Conservation (phyloP, 768 basidiomycete species). For the Hericium alpestre region DNA sequence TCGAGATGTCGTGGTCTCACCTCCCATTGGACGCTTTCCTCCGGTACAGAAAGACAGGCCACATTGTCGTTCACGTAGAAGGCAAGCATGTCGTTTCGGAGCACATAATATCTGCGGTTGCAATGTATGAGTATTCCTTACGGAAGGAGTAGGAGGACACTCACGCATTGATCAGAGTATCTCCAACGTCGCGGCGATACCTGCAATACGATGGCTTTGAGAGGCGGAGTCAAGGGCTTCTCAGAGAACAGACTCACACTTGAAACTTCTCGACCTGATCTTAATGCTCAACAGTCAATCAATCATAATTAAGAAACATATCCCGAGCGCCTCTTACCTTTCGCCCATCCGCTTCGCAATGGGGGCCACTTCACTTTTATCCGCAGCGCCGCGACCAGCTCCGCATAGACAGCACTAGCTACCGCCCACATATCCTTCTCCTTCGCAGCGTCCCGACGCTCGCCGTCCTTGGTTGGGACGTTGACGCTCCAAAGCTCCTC, state of each 20-base stretch:
- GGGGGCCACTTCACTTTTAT: slow-evolving; percentile 71
- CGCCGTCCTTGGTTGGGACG: slow-evolving; percentile 31
- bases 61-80: slow-evolving; percentile 56
- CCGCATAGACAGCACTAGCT: slow-evolving; percentile 68
- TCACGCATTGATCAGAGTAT: slow-evolving; percentile 82
- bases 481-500: slow-evolving; percentile 73
- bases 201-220: slow-evolving; percentile 23
- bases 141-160: slow-evolving; percentile 16
- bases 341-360: slow-evolving; percentile 41
- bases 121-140: slow-evolving; percentile 5
- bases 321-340: slow-evolving; percentile 38
- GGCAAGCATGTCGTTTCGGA: slow-evolving; percentile 73
- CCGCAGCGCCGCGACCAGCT: slow-evolving; percentile 61
- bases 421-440: slow-evolving; percentile 36
- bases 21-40: slow-evolving; percentile 59
- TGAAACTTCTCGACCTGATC: slow-evolving; percentile 75
- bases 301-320: neutral
- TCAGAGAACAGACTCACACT: slow-evolving; percentile 38
- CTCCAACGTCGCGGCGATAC: slow-evolving; percentile 78
- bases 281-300: slow-evolving; percentile 19
- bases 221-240: neutral
- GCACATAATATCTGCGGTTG: slow-evolving; percentile 61
- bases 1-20: slow-evolving; percentile 26
- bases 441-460: slow-evolving; percentile 14
- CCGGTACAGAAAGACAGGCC: slow-evolving; percentile 36